Evolutionary conservation across 257 asterid species (phyloP), one percentile per base, ranked within the genome.

Genomic region (Plantago elongata): DNA sequence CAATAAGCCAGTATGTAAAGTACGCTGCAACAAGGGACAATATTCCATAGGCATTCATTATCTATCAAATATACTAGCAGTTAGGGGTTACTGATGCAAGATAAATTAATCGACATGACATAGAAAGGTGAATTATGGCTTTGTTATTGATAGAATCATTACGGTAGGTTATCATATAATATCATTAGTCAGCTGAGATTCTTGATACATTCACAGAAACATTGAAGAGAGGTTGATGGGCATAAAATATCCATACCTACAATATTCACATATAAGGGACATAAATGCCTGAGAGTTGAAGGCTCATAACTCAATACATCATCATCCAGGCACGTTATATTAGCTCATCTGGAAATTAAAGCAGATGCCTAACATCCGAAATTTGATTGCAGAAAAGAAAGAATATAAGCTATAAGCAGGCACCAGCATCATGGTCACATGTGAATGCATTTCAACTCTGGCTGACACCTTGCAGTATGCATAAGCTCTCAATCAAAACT

Each of bases 251-350:
- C 59, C 70, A 71, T 63, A 67, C 71, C 79, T 76, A 80, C 61
- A 72, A 66, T 83, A 83, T 83, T 78, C 77, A 83, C 87, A 78
- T 52, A 74, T 49, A 78, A 70, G 42, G 72, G 11, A 67, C 45
- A 56, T 59, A 74, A 65, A 69, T 34, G 72, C 65, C 66, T 11
- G n/a, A 47, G 30, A 71, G 69, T 62, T 60, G 48, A 56, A 45
- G 75, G 66, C 66, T 44, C 70, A 57, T 15, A 66, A 66, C 60
- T 69, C 78, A 64, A 22, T 38, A 57, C 70, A 64, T 54, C 76
- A 70, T 61, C 59, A 62, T 61, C 77, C 69, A 70, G 65, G 67
- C 48, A 67, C 75, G 57, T 59, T 63, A 14, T 17, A 67, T 43
- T 60, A 51, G 13, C 72, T 62, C 67, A 46, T 64, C 49, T 65